A percentile compares a stretch with the other conserved stretches of the same genome.
These are phyloP conservation scores for Spathaspora sp. DNA, from an alignment of 805 yeast genomes.

Conservation along the genomic window DNA sequence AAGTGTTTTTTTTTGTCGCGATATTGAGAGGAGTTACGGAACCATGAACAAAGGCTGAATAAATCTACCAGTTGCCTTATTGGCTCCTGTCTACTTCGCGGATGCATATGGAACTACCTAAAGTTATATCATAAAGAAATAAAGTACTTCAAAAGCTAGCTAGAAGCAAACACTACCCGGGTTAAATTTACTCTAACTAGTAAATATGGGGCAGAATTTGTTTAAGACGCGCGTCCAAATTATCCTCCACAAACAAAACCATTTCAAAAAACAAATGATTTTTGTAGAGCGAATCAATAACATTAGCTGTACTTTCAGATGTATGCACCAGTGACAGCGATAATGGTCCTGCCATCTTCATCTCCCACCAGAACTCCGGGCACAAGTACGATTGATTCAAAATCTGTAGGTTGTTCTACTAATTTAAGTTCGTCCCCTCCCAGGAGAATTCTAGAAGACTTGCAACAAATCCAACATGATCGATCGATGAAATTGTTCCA, in stretches of 20 bases:
- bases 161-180: too few relatives aligned
- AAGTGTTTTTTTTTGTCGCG: too few relatives aligned
- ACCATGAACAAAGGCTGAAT: too few relatives aligned
- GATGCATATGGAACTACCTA: too few relatives aligned
- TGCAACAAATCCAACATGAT: conserved; percentile 15
- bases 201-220: not conserved
- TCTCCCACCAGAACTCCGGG: not conserved
- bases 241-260: not conserved
- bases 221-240: not conserved
- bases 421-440: not conserved
- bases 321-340: not conserved
- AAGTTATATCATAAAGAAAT: too few relatives aligned
- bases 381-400: not conserved
- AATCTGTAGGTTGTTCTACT: not conserved
- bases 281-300: not conserved
- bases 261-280: too few relatives aligned
- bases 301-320: not conserved
- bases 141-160: too few relatives aligned
- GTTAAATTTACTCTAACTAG: not conserved
- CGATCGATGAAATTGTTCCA: conserved; percentile 11
- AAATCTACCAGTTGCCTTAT: not conserved
- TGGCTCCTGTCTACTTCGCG: not conserved
- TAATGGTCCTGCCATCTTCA: not conserved
- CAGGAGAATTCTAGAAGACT: conserved; percentile 12
- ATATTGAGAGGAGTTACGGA: too few relatives aligned